Evolutionary conservation across 768 basidiomycete species (phyloP).

Genomic region (Agaricus sinodeliciosus): DNA sequence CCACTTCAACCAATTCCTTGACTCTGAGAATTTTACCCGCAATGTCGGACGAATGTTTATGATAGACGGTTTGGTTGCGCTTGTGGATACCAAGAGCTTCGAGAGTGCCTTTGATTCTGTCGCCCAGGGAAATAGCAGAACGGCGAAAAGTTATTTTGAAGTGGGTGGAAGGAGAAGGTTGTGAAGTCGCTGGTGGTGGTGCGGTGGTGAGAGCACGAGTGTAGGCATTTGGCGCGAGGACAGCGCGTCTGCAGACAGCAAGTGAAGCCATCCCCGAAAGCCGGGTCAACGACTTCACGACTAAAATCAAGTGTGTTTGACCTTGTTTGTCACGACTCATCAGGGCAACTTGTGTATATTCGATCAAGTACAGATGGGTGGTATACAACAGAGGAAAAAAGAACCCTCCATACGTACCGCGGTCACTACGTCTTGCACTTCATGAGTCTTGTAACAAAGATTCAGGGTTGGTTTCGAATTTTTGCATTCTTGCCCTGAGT

Average conservation of each 20-base stretch:
- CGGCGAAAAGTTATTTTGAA: slow-evolving; percentile 87
- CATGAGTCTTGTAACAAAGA: no score
- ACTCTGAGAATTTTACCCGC: slow-evolving; percentile 84
- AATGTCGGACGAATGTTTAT: slow-evolving; percentile 60
- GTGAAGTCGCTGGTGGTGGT: neutral
- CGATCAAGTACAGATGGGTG: no score
- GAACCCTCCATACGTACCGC: neutral
- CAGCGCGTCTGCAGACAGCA: neutral
- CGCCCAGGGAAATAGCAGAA: slow-evolving; percentile 78
- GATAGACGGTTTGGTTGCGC: slow-evolving; percentile 81
- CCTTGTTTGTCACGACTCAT: no score
- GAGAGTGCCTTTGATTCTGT: slow-evolving; percentile 65
- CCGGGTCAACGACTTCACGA: no score
- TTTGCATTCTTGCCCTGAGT: neutral
- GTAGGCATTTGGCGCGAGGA: neutral
- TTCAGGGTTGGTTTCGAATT: no score
- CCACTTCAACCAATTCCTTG: slow-evolving; percentile 87
- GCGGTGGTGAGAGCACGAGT: slow-evolving; percentile 10
- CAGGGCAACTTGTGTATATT: no score
- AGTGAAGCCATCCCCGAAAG: neutral
- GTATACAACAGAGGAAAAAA: no score
- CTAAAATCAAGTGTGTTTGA: no score
- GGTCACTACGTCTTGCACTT: neutral
- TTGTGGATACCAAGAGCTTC: slow-evolving; percentile 79
- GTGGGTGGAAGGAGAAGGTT: slow-evolving; percentile 48